These are phyloP conservation scores for Candida peoriensis DNA, from an alignment of 805 yeast genomes.

Conservation along the genomic window DNA sequence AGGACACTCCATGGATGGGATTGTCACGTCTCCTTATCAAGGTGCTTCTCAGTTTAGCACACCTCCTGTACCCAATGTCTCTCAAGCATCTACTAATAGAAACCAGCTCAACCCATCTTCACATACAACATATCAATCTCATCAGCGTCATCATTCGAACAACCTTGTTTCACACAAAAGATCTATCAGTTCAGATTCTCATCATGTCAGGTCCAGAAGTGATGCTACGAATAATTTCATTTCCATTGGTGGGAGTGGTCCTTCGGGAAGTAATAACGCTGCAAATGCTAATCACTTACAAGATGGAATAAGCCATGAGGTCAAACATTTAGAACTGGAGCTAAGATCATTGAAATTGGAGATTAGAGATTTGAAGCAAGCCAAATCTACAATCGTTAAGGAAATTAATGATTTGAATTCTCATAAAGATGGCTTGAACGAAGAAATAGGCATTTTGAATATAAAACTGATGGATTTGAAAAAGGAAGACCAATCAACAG, in stretches of 20 bases:
- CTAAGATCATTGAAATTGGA: constrained; percentile 37
- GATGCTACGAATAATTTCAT: constrained; percentile 1
- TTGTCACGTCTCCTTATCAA: constrained; percentile 12
- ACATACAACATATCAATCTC: constrained; percentile 6
- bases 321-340: constrained; percentile 27
- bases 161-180: background rate
- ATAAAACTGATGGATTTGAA: constrained; percentile 20
- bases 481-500: constrained; percentile 1
- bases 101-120: constrained; percentile 7
- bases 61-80: constrained; percentile 23
- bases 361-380: constrained; percentile 35
- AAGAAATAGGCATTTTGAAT: constrained; percentile 37
- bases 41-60: constrained; percentile 24
- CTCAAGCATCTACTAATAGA: background rate
- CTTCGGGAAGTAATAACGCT: background rate
- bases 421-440: constrained; percentile 41
- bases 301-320: too few relatives aligned
- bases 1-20: too few relatives aligned
- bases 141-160: constrained; percentile 6
- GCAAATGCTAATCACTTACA: constrained; percentile 16
- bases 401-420: constrained; percentile 49
- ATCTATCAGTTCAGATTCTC: constrained; percentile 2
- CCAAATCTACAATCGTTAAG: constrained; percentile 37
- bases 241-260: background rate
- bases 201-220: constrained; percentile 7